Evolutionary conservation across 2,329 filamentous ascomycete genomes (phyloP), one percentile per base, ranked within the genome.

Genomic region (Tolypocladium guangdongense): DNA sequence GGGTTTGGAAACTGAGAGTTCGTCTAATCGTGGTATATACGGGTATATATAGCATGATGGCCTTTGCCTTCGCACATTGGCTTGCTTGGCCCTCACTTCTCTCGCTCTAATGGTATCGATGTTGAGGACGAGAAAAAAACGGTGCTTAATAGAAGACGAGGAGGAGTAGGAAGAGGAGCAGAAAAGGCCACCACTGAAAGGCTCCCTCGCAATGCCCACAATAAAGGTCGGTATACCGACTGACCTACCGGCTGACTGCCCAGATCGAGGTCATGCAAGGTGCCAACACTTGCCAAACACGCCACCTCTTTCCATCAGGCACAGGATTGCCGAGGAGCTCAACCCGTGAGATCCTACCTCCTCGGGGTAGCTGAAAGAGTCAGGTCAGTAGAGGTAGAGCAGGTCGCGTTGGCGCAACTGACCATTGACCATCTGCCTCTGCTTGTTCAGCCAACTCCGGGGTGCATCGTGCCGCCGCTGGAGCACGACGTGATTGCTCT

Each of bases 361-460:
- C 70, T 69, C 59, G 73, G 71, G 60, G 73, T 73, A 62, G 73
- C 73, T 74, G 67, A 43, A 66, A 62, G 61, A 64, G 60, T 57
- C 58, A 65, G 60, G 67, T 70, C 66, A 72, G 69, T 71, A 71
- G 68, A 71, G 68, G 64, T 69, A 70, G 65, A 71, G 68, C 63
- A 66, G 70, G 68, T 70, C 68, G 66, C 66, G 68, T 64, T 63
- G 66, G 64, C 63, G 64, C 68, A 70, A 72, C 69, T 71, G 67
- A 81, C 76, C 77, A 68, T 84, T 84, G 59, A 86, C 81, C 74
- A 84, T 76, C 65, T 83, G 81, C 65, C 88, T 80, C 76, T 93
- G 88, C 74, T 88, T 90, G 63, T 88, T 88, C 61, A 95, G 72
- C 87, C 88, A 95, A 70, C 87, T 91, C 70, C 83, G 86, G 16